These are phyloP conservation scores for Darksidea phi DNA, from an alignment of 495 filamentous ascomycete species.

Conservation along the genomic window DNA sequence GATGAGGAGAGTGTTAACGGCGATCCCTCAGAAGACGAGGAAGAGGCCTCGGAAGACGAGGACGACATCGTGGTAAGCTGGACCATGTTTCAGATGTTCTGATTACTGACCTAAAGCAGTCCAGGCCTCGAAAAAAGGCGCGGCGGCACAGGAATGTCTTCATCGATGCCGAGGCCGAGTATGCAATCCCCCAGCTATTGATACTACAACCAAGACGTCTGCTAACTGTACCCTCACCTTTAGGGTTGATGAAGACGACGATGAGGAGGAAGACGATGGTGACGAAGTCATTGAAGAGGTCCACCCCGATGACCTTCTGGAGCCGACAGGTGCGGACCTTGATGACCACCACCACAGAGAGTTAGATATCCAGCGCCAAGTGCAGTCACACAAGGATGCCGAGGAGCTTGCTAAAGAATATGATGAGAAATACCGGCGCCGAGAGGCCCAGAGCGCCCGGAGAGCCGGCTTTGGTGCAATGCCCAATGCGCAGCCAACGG, in stretches of 20 bases:
- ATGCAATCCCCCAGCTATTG: no score
- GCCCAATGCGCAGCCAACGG: slow-evolving; percentile 83
- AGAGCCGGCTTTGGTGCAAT: slow-evolving; percentile 67
- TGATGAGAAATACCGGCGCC: slow-evolving; percentile 77
- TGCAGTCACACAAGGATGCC: slow-evolving; percentile 79
- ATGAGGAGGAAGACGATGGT: slow-evolving; percentile 86
- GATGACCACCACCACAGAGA: slow-evolving; percentile 93
- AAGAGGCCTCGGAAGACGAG: slow-evolving; percentile 35
- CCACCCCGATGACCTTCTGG: slow-evolving; percentile 84
- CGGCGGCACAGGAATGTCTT: slow-evolving; percentile 51
- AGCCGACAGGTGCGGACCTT: slow-evolving; percentile 73
- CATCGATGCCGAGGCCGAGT: slow-evolving; percentile 95
- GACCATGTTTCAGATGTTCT: no score
- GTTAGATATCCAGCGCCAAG: slow-evolving; percentile 86
- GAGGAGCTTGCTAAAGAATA: slow-evolving; percentile 88
- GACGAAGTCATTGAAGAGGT: slow-evolving; percentile 81
- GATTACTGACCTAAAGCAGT: no score
- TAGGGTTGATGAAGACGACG: slow-evolving; percentile 89
- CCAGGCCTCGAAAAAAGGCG: no score
- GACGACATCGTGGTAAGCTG: slow-evolving; percentile 58
- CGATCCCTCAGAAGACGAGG: slow-evolving; percentile 41
- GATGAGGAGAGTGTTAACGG: slow-evolving; percentile 38
- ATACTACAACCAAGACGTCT: no score
- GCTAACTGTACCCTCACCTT: no score
- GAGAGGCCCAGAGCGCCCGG: slow-evolving; percentile 35